These are phyloP conservation scores for Helicocarpus griseus DNA, from an alignment of 2,329 filamentous ascomycete species.

Conservation along the genomic window DNA sequence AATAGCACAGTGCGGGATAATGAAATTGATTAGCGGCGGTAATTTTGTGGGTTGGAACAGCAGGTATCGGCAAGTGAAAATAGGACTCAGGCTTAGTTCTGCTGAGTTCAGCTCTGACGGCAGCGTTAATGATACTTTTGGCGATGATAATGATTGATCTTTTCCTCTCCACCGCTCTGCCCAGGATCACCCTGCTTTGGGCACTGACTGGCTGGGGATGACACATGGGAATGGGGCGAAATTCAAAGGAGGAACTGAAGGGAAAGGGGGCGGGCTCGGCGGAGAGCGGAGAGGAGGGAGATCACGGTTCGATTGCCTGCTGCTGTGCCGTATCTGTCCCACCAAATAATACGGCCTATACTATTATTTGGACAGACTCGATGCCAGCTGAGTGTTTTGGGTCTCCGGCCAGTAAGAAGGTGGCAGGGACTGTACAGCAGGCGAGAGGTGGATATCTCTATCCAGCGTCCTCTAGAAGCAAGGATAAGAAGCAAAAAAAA, in stretches of 20 bases:
- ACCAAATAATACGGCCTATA: neutral
- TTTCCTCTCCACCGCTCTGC: neutral
- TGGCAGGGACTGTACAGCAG: neutral
- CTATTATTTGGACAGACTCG: neutral
- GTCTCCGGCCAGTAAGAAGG: neutral
- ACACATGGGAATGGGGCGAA: constrained; percentile 1
- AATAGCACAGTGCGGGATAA: neutral
- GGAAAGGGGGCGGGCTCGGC: no score
- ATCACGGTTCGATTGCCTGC: neutral
- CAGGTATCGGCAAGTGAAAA: neutral
- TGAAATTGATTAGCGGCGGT: neutral
- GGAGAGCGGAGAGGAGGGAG: neutral
- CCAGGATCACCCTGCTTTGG: neutral
- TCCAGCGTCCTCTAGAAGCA: no score
- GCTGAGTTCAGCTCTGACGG: neutral
- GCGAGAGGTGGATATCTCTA: neutral
- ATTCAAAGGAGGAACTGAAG: neutral
- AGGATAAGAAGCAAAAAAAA: no score
- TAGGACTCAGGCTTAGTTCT: neutral
- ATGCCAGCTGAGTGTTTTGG: neutral
- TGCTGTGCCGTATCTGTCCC: neutral
- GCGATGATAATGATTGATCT: neutral
- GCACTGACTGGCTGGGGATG: neutral
- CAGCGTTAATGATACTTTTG: neutral
- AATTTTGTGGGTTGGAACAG: neutral